Percentiles rank a stretch among this genome's conserved stretches.
phyloP scores from a whole-genome alignment of 768 basidiomycete genomes.

The Boletus eberwhitei region DNA sequence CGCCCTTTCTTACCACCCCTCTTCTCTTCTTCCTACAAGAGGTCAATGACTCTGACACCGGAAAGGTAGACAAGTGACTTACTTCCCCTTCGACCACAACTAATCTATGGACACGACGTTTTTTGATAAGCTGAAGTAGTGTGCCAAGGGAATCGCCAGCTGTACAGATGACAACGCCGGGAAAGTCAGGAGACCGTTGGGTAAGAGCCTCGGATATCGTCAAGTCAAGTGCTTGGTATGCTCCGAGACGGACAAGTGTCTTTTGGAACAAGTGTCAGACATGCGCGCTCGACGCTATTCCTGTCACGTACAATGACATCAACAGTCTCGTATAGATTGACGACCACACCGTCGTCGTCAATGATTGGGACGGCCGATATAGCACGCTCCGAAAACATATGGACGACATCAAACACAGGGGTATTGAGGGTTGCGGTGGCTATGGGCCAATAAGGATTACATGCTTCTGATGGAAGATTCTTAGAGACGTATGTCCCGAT shows the following conservation, averaged over 20 bases:
- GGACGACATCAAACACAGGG: conserved; percentile 96
- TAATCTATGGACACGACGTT: conserved; percentile 88
- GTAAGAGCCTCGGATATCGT: conserved; percentile 90
- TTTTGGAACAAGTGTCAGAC: conserved; percentile 31
- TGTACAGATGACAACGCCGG: conserved; percentile 94
- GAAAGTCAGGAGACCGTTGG: conserved; percentile 91
- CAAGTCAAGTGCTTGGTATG: conserved; percentile 93
- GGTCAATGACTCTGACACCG: neutral
- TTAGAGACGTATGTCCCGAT: conserved; percentile 90
- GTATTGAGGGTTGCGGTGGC: conserved; percentile 89
- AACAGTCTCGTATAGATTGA: conserved; percentile 97
- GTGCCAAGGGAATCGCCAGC: conserved; percentile 89
- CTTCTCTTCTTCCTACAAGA: conserved; percentile 71
- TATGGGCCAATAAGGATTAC: conserved; percentile 83
- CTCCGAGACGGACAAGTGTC: conserved; percentile 93
- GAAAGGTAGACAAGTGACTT: conserved; percentile 17
- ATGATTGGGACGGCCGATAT: conserved; percentile 98
- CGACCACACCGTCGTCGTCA: conserved; percentile 86
- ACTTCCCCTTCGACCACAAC: conserved; percentile 95
- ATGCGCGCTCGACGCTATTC: neutral
- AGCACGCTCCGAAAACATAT: conserved; percentile 94
- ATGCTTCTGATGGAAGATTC: conserved; percentile 40
- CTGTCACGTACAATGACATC: conserved; percentile 79
- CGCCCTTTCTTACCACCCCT: conserved; percentile 80
- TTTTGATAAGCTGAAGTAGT: conserved; percentile 86